Evolutionary conservation across 495 filamentous ascomycete species (phyloP), one percentile per base, ranked within the genome.

Genomic region (Daldinia bambusicola): DNA sequence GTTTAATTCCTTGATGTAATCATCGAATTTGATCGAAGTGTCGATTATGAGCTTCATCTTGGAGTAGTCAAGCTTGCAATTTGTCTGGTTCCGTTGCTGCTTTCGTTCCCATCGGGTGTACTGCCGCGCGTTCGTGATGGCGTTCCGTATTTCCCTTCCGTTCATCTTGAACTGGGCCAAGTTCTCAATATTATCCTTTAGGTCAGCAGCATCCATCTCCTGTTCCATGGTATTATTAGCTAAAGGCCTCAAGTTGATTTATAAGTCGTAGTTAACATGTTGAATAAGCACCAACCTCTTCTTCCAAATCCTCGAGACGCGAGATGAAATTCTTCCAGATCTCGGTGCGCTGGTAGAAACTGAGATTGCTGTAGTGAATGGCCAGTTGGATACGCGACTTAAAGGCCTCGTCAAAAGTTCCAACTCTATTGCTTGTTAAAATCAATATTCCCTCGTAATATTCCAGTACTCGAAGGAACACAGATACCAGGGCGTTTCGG

Each of bases 381-480:
- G 69, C 70, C 9, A 86, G 43, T 65, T 86, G 82, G 45, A 85
- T 81, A 0, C 82, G 76, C 34, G 75, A 82, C n/a, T 79, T 70
- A 68, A 77, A 77, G 1, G 75, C 75, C 32, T 75, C 72, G 59
- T 77, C 75, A 20, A 77, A 75, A 22, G 61, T 74, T 7, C 66
- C 72, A 48, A 74, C 73, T 4, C 75, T 53, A 55, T 77, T 77
- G 32, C 57, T 67, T 14, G 75, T 77, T 7, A 77, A 43, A 59
- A 78, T 69, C 6, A 85, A 76, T 30, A 86, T 82, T 8, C 82
- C 82, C 6, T 82, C 74, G 51, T 86, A 87, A 74, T 87, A 85
- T 64, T 87, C 85, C 0, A 87, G 74, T 55, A 81, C 78, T 26
- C 84, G 80, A 20, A 86, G 78, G 55, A 86, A 86, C 16, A 84